Evolutionary conservation across 192 early-diverging fungal genomes (phyloP), one percentile per base, ranked within the genome.

Genomic region (Linderina pennispora): DNA sequence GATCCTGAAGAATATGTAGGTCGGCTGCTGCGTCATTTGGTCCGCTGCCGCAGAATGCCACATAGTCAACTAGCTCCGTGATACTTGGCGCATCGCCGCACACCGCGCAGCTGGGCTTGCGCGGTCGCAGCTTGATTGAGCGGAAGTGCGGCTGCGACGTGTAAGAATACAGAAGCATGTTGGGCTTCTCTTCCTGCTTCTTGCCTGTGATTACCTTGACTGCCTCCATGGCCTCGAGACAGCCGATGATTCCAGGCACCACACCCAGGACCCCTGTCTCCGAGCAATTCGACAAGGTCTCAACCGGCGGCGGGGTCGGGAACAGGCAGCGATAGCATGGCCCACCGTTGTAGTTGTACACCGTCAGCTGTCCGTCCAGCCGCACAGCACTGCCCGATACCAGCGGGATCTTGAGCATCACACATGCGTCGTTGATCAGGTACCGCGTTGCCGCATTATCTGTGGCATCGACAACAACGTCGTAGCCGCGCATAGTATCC

Each of bases 321-420:
- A 92, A 94, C 48, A 98, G 65, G 60, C 96, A 98, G 26, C 96
- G 83, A 62, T 94, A 98, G 68, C 96, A 98, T 11, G 96, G 96
- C 13, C 93, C 90, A 23, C 78, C 80, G 21, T 81, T 62, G 58
- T 94, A 77, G 59, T 98, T 90, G 63, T 95, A 97, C n/a, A 93
- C 78, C 0, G 94, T 92, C 37, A 98, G 76, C 80, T 97, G 94
- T 9, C 96, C 96, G 43, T 98, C 96, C 50, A 91, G 77, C 28
- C 88, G 55, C 22, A 98, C 62, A 0, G 96, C 96, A 48, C 87
- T 88, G 36, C 89, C 93, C 8, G 89, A 92, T 2, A 98, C 87
- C 8, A 97, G 68, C 7, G 89, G 83, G 20, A 92, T 89, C 1
- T 75, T 69, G 8, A 78, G 54, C 31, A 98, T 45, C 10, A 98